Evolutionary conservation across 495 filamentous ascomycete genomes (phyloP), one percentile per base, ranked within the genome.

Genomic region (Chaetomidium leptoderma): DNA sequence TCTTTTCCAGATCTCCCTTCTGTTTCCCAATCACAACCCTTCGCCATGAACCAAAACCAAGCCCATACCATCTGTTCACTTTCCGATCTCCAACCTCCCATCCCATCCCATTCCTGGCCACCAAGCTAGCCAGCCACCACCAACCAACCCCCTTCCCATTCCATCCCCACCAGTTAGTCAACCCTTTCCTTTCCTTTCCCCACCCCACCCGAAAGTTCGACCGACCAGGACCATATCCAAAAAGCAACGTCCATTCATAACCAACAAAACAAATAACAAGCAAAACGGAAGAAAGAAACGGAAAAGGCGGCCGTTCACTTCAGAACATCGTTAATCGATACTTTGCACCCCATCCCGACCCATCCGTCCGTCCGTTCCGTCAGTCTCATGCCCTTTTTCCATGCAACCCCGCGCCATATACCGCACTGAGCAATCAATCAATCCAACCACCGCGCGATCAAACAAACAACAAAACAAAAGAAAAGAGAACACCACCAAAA

Each of bases 321-420:
- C 39, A 11, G 39, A 42, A 42, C n/a, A 21, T 42, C 39, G 17
- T 42, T 10, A 21, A 36, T 16, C 6, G 8, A 21, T 11, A 42
- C 39, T 42, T 21, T 19, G 17, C n/a, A n/a, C n/a, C 17, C 19
- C 17, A 42, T 8, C 17, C 39, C 36, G 16, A 42, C 14, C 19
- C 17, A 21, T 42, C 39, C 5, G 13, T 7, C 39, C n/a, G n/a
- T n/a, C n/a, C n/a, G n/a, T n/a, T n/a, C n/a, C n/a, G n/a, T n/a
- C 39, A 19, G 39, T 42, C 39, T 49, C 46, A 49, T 49, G 27
- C 46, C n/a, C n/a, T n/a, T n/a, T 19, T 32, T 33, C 35, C 9
- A 49, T 49, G 32, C 29, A n/a, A n/a, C n/a, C n/a, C n/a, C n/a
- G n/a, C n/a, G n/a, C n/a, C n/a, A n/a, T n/a, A n/a, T n/a, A 49